Conservation (phyloP, 805 yeast genomes). For the Nakazawaea sp. region DNA sequence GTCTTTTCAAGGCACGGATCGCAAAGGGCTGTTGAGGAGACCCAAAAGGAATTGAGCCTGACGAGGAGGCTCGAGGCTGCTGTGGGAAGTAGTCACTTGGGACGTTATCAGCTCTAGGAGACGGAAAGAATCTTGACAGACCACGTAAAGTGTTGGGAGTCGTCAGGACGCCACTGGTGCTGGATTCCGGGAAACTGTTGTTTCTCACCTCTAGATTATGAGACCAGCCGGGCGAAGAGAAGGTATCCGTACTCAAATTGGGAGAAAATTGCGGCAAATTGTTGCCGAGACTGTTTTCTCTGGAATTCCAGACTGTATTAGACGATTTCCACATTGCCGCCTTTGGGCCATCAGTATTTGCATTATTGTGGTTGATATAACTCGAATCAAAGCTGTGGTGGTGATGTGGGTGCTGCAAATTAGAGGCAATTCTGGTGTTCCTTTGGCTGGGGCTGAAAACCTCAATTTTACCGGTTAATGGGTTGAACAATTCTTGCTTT, state of each 20-base stretch:
- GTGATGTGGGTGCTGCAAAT: not conserved
- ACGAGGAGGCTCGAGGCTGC: no score
- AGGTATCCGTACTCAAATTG: not conserved
- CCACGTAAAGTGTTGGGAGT: slow-evolving; percentile 18
- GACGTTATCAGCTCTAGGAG: slow-evolving; percentile 21
- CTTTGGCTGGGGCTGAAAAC: not conserved
- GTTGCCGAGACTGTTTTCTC: slow-evolving; percentile 5
- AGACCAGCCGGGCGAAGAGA: slow-evolving; percentile 7
- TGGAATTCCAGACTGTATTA: slow-evolving; percentile 8
- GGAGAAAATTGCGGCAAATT: slow-evolving; percentile 2
- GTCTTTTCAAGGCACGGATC: not conserved
- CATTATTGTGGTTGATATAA: slow-evolving; percentile 4
- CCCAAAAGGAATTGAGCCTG: no score
- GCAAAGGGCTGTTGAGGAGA: no score
- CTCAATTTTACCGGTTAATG: slow-evolving; percentile 11
- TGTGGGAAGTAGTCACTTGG: slow-evolving; percentile 12
- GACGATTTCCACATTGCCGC: slow-evolving; percentile 5
- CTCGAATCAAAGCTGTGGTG: slow-evolving; percentile 11
- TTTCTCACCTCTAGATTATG: not conserved
- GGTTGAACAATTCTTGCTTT: slow-evolving; percentile 12
- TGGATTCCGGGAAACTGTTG: no score
- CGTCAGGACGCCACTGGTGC: not conserved
- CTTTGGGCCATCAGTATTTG: not conserved
- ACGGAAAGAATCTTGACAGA: slow-evolving; percentile 28
- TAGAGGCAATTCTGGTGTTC: not conserved